These are phyloP conservation scores for Coemansia sp. DNA, from an alignment of 192 early-diverging fungal species.

Conservation along the genomic window DNA sequence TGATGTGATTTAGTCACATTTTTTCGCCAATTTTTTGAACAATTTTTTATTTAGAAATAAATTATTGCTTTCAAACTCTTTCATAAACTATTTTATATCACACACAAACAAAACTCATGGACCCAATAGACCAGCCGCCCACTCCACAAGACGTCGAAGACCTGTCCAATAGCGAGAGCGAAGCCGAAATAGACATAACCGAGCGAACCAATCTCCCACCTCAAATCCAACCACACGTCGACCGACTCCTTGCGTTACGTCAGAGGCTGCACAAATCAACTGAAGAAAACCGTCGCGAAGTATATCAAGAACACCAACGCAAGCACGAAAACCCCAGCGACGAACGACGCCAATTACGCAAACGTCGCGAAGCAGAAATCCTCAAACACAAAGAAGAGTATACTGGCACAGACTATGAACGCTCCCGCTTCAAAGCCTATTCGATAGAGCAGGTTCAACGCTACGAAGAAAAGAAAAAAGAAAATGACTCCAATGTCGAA, in stretches of 20 bases:
- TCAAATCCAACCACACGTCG: slow-evolving; percentile 30
- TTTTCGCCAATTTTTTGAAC: neutral
- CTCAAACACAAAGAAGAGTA: slow-evolving; percentile 64
- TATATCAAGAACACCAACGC: slow-evolving; percentile 75
- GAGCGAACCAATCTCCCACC: slow-evolving; percentile 40
- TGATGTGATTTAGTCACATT: neutral
- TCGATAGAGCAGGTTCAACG: slow-evolving; percentile 83
- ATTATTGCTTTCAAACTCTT: too few species aligned
- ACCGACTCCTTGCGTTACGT: slow-evolving; percentile 30
- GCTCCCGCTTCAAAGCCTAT: slow-evolving; percentile 80
- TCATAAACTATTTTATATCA: too few species aligned
- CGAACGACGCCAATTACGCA: slow-evolving; percentile 67
- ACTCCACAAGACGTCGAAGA: neutral
- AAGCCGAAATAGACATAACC: slow-evolving; percentile 30
- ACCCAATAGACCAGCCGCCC: neutral
- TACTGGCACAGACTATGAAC: slow-evolving; percentile 81
- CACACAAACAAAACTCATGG: neutral
- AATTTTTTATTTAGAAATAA: too few species aligned
- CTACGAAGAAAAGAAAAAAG: slow-evolving; percentile 71
- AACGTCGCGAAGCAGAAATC: slow-evolving; percentile 73
- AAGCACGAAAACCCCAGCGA: slow-evolving; percentile 68
- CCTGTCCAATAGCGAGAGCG: slow-evolving; percentile 15
- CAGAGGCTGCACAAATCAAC: slow-evolving; percentile 24
- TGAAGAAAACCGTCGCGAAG: slow-evolving; percentile 74
- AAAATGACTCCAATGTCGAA: slow-evolving; percentile 59